These are phyloP conservation scores for Hemisphaericaspora xylofermentans DNA, from an alignment of 1,139 yeast species.

Conservation along the genomic window DNA sequence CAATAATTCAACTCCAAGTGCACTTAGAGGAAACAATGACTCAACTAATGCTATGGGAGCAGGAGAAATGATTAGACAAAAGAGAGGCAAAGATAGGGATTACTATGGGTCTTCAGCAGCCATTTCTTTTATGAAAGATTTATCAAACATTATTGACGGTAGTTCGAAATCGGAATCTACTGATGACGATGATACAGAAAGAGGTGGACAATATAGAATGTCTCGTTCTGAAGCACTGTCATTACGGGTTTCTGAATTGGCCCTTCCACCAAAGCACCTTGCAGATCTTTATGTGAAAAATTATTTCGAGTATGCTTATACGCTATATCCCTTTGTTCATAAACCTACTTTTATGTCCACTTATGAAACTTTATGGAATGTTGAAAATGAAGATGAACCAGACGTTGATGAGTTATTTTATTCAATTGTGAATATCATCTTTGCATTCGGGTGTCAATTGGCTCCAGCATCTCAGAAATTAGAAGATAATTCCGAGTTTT, in stretches of 20 bases:
- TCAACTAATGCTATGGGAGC: conserved; percentile 11
- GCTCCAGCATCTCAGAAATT: conserved; percentile 10
- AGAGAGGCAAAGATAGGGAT: conserved; percentile 6
- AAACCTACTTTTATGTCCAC: conserved; percentile 22
- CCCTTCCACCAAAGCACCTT: conserved; percentile 11
- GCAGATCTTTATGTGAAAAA: conserved; percentile 15
- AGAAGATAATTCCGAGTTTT: conserved; percentile 11
- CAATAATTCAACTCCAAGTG: conserved; percentile 2
- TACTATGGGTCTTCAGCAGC: conserved; percentile 11
- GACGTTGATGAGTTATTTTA: conserved; percentile 14
- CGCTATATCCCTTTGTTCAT: conserved; percentile 22
- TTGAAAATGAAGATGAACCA: neutral
- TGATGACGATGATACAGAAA: conserved; percentile 2
- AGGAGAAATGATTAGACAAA: conserved; percentile 5
- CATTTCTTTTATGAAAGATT: conserved; percentile 11
- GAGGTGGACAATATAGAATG: conserved; percentile 9
- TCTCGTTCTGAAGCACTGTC: conserved; percentile 7
- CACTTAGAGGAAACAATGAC: conserved; percentile 1
- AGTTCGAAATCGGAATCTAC: conserved; percentile 1
- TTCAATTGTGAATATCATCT: conserved; percentile 14
- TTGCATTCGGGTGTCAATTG: conserved; percentile 16
- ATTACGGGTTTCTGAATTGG: conserved; percentile 9
- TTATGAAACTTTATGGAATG: conserved; percentile 18
- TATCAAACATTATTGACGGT: conserved; percentile 8
- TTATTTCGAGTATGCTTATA: conserved; percentile 14